phyloP scores from a whole-genome alignment of 208 protist species.

The Novymonas esmeraldas region DNA sequence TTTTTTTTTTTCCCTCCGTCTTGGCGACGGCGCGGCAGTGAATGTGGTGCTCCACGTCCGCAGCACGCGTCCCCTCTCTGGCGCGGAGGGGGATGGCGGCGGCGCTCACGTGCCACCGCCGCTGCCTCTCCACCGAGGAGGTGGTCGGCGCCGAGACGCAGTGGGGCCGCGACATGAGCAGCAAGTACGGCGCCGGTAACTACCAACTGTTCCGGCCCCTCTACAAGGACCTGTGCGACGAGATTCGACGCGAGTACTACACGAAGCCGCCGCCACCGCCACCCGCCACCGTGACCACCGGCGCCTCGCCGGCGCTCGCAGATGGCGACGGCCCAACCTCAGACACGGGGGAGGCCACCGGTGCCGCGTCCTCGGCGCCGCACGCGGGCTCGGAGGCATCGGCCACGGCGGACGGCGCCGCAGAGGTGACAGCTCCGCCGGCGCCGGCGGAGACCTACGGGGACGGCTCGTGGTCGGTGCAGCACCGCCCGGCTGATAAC shows the following conservation, averaged over 20 bases:
- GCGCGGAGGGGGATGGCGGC: background rate
- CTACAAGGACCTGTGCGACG: slow-evolving; percentile 85
- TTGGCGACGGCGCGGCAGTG: too few relatives aligned
- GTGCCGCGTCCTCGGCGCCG: too few relatives aligned
- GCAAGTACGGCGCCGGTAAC: slow-evolving; percentile 69
- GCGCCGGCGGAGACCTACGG: slow-evolving; percentile 21
- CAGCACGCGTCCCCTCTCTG: background rate
- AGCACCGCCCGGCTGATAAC: slow-evolving; percentile 51
- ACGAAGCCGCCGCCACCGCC: slow-evolving; percentile 72
- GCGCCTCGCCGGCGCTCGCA: background rate
- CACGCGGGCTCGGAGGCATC: background rate
- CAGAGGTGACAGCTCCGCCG: background rate
- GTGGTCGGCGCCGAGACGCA: slow-evolving; percentile 29
- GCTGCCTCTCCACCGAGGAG: slow-evolving; percentile 25
- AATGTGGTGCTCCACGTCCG: background rate
- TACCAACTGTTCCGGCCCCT: slow-evolving; percentile 79
- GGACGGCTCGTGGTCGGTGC: slow-evolving; percentile 50
- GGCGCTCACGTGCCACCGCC: background rate
- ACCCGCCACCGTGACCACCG: slow-evolving; percentile 11
- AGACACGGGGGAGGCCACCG: too few relatives aligned
- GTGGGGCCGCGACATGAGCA: slow-evolving; percentile 47
- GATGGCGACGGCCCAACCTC: background rate
- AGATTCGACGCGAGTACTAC: slow-evolving; percentile 69
- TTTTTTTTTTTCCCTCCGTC: background rate
- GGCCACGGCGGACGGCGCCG: too few relatives aligned